Evolutionary conservation across 2,329 filamentous ascomycete species (phyloP).

Genomic region (Blastomyces gilchristii): DNA sequence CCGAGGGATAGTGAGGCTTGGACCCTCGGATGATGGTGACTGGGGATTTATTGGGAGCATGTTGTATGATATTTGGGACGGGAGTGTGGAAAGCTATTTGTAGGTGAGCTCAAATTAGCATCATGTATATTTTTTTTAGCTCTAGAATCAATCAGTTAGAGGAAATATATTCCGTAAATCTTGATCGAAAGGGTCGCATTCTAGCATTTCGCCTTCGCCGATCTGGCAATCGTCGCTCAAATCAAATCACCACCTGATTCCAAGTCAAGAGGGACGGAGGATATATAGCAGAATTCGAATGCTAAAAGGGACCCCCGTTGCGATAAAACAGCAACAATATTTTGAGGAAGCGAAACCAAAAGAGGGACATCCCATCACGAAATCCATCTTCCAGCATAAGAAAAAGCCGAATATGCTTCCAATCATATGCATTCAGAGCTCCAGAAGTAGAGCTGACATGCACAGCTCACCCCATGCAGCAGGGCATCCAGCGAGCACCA

Average conservation of each 20-base stretch:
- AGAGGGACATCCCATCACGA: background rate
- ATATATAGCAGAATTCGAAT: background rate
- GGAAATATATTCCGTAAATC: background rate
- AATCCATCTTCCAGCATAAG: background rate
- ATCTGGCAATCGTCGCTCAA: background rate
- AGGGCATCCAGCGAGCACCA: background rate
- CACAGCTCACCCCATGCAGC: background rate
- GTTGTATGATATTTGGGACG: slow-evolving; percentile 51
- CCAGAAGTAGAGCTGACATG: background rate
- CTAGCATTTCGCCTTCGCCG: background rate
- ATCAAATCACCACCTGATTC: background rate
- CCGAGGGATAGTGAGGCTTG: slow-evolving; percentile 36
- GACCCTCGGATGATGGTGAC: slow-evolving; percentile 21
- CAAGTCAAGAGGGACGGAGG: background rate
- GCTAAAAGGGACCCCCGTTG: background rate
- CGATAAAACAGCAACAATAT: background rate
- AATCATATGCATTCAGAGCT: background rate
- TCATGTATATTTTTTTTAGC: background rate
- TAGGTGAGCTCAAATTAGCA: slow-evolving; percentile 1
- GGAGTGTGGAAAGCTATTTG: slow-evolving; percentile 43
- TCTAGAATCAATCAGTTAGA: no score
- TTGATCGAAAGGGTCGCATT: background rate
- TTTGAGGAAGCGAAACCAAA: background rate
- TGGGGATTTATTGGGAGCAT: slow-evolving; percentile 34
- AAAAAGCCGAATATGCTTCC: background rate